Evolutionary conservation across 495 filamentous ascomycete genomes (phyloP).

Genomic region (Recurvomyces mirabilis): DNA sequence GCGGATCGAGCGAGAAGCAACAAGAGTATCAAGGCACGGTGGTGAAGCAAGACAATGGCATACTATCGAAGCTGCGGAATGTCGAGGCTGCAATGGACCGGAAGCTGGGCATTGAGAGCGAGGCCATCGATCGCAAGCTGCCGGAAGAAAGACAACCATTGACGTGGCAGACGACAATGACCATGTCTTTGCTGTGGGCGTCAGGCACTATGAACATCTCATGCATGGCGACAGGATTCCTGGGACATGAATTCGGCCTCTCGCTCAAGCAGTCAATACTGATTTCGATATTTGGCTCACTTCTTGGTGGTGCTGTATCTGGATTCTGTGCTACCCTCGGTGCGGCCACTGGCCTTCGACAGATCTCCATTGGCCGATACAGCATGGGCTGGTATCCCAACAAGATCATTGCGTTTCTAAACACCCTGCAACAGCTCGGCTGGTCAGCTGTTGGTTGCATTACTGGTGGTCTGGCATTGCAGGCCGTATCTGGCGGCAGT

Average conservation of each 20-base stretch:
- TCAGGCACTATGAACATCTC: constrained; percentile 14
- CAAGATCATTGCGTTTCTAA: constrained; percentile 37
- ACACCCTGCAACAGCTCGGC: constrained; percentile 39
- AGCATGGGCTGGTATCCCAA: constrained; percentile 42
- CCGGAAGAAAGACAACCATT: constrained; percentile 12
- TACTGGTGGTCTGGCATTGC: constrained; percentile 39
- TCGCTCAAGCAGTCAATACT: constrained; percentile 41
- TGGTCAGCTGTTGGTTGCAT: constrained; percentile 39
- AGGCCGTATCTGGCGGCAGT: constrained; percentile 38
- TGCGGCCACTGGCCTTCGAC: constrained; percentile 39
- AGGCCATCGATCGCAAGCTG: constrained; percentile 19
- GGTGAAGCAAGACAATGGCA: constrained; percentile 16
- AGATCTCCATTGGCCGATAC: constrained; percentile 44
- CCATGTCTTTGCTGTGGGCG: constrained; percentile 18
- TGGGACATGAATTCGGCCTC: constrained; percentile 35
- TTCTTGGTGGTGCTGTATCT: constrained; percentile 40
- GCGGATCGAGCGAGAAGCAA: background rate
- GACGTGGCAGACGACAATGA: constrained; percentile 19
- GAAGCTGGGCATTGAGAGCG: constrained; percentile 18
- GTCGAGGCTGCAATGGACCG: constrained; percentile 18
- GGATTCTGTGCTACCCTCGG: constrained; percentile 38
- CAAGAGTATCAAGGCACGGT: constrained; percentile 11
- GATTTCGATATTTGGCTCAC: constrained; percentile 39
- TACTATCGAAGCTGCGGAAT: constrained; percentile 18
- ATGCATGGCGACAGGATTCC: constrained; percentile 18